Evolutionary conservation across 352 stramenopile genomes (phyloP).

Genomic region (Phytophthora litchii): DNA sequence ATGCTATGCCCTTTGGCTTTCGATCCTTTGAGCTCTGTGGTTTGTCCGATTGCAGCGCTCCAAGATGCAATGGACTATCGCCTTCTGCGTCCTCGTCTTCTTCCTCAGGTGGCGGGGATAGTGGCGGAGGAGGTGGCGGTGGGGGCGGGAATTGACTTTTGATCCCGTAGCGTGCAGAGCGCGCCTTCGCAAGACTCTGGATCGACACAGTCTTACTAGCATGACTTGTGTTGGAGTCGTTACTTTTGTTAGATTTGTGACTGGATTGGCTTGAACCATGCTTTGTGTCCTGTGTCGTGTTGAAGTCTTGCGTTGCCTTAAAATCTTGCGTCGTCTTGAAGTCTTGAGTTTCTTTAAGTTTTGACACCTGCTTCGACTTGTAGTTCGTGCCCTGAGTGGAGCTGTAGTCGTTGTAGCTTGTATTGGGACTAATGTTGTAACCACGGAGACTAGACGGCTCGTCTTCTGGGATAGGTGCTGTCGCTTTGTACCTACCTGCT

Average conservation of each 20-base stretch:
- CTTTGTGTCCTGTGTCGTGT: constrained; percentile 1
- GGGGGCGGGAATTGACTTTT: constrained; percentile 35
- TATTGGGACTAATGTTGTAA: constrained; percentile 21
- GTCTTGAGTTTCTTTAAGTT: constrained; percentile 11
- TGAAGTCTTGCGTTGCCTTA: constrained; percentile 7
- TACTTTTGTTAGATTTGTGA: constrained; percentile 16
- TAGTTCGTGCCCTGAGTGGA: constrained; percentile 10
- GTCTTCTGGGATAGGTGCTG: constrained; percentile 38
- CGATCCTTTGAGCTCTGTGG: constrained; percentile 10
- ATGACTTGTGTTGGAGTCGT: constrained; percentile 21
- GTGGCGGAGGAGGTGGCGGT: constrained; percentile 33
- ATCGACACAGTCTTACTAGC: constrained; percentile 48
- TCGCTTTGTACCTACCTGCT: constrained; percentile 41
- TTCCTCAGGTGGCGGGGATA: constrained; percentile 31
- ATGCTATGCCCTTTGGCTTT: constrained; percentile 28
- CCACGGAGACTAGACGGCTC: constrained; percentile 24
- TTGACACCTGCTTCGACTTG: constrained; percentile 16
- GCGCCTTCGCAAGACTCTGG: constrained; percentile 38
- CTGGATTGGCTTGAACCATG: constrained; percentile 16
- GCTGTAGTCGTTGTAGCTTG: constrained; percentile 18
- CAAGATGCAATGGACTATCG: constrained; percentile 30
- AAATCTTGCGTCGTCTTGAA: constrained; percentile 6
- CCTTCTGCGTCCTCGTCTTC: constrained; percentile 23
- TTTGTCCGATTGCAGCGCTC: constrained; percentile 33
- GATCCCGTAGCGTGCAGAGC: constrained; percentile 33